Base-by-base conservation (phyloP, 2,329 filamentous ascomycete genomes). In the Fusarium chaquense region DNA sequence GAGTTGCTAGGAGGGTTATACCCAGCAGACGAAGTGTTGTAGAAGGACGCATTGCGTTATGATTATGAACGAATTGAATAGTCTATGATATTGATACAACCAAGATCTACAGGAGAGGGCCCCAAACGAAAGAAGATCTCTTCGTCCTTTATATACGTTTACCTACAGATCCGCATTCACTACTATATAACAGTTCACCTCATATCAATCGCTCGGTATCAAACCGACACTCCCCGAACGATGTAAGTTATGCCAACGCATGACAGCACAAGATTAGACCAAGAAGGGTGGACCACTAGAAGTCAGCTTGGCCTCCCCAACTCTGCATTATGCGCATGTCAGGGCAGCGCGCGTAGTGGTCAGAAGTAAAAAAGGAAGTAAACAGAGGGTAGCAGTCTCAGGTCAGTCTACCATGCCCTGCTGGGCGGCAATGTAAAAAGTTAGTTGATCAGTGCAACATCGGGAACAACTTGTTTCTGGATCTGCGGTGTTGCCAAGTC, bases 201-300 rank as follows among this genome's bases (percentile, higher is more conserved):
- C 18, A 24, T 26, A 30, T 18, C 13, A 64, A 36, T 22, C 24
- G 28, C 2, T 41, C 66, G 60, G 66, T 28, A 38, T 30, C 33
- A 45, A 46, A 65, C 65, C 66, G 66, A 69, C 36, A 65, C 54
- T 69, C 66, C 66, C 66, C 66, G 66, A 45, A n/a, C 10, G 15
- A 61, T 52, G 43, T n/a, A 22, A 58, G 26, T 61, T 41, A 28
- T 49, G 62, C 47, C 62, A 65, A 43, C 62, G 41, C 62, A 65
- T 65, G 62, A 66, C 62, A 20, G 33, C 26, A 22, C 32, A 60
- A 66, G 33, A 35, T 45, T 66, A 55, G 52, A 38, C 43, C 53
- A 43, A 24, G 24, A 41, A 38, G 28, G n/a, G 44, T 30, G 28
- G 18, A 26, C 33, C 61, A 22, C 28, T 16, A 35, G 8, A 28